phyloP scores from a whole-genome alignment of 768 basidiomycete genomes.

The Hygrocybe punicea region DNA sequence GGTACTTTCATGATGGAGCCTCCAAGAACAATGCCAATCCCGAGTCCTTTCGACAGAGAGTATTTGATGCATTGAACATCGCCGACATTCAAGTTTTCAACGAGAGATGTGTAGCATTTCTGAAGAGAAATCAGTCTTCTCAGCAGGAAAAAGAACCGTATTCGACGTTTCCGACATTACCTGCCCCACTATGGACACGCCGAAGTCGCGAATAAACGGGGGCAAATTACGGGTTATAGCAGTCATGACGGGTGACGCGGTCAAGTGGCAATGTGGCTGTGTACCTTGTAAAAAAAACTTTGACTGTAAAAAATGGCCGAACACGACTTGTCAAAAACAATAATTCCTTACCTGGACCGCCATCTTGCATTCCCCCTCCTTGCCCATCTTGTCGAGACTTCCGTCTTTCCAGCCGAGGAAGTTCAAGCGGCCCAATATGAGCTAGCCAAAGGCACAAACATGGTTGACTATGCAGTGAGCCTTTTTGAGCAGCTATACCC shows the following conservation, averaged over 20 bases:
- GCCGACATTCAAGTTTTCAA: slow-evolving; percentile 75
- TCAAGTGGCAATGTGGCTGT: slow-evolving; percentile 1
- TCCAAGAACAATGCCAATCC: slow-evolving; percentile 87
- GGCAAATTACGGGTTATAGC: slow-evolving; percentile 81
- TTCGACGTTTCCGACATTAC: slow-evolving; percentile 37
- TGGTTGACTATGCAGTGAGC: slow-evolving; percentile 89
- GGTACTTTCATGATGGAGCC: slow-evolving; percentile 96
- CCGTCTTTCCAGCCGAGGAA: slow-evolving; percentile 73
- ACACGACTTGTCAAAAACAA: slow-evolving; percentile 85
- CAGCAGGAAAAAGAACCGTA: too few species aligned
- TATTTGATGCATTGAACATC: slow-evolving; percentile 88
- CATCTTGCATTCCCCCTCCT: slow-evolving; percentile 93
- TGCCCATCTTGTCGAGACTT: slow-evolving; percentile 75
- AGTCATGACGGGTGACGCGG: slow-evolving; percentile 51
- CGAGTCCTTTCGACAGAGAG: slow-evolving; percentile 86
- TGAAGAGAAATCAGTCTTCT: slow-evolving; percentile 25
- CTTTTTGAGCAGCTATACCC: slow-evolving; percentile 79
- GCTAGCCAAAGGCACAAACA: slow-evolving; percentile 94
- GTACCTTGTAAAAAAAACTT: background rate
- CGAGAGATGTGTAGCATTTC: slow-evolving; percentile 88
- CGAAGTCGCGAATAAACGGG: slow-evolving; percentile 77
- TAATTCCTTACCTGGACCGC: slow-evolving; percentile 90
- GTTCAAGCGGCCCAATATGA: slow-evolving; percentile 93
- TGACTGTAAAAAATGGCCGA: slow-evolving; percentile 61
- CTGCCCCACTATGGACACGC: slow-evolving; percentile 77